Evolutionary conservation across 495 filamentous ascomycete genomes (phyloP), one percentile per base, ranked within the genome.

Genomic region (Aspergillus asperescens): DNA sequence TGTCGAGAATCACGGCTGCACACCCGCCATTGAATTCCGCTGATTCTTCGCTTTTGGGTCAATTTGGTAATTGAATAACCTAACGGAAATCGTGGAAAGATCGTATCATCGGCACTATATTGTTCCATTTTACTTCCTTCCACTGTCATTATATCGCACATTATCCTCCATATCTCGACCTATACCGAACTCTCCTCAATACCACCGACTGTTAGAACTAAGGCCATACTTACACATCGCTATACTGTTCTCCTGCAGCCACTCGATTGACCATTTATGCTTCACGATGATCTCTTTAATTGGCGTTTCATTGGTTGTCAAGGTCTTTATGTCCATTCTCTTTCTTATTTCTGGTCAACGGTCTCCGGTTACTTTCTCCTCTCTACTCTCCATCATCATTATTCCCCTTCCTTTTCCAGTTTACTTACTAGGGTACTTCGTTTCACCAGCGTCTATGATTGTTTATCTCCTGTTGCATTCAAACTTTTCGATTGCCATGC

Each of bases 1-100:
- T 72, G 86, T 96, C 29, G 76, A 84, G 32, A 88, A 96, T 63
- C 78, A 70, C 66, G 91, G 92, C 52, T 95, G 88, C 70, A 87
- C 86, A 62, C 84, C 84, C 62, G 88, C 90, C 56, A 80, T 95
- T 71, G 94, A 99, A 70, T 97, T 97, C 73, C 84, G 92, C 71
- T 99, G 75, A 87, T 38, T 57, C n/a, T n/a, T n/a, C 19, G 13
- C 16, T 4, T 41, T 41, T 20, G n/a, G 22, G 10, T 41, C 39
- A 25, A 23, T n/a, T 13, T 12, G 20, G 20, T 24, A 2, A n/a
- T 25, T 18, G 7, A 40, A 15, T 31, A 40, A 31, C 52, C 18
- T 12, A 53, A 7, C 23, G 22, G 10, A 18, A 10, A 16, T 24
- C 4, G 7, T 23, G 0, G 32, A 12, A 35, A 12, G 5, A 15